Evolutionary conservation across 1,284 basidiomycete species (phyloP).

Genomic region (Boletus hoseneyae): DNA sequence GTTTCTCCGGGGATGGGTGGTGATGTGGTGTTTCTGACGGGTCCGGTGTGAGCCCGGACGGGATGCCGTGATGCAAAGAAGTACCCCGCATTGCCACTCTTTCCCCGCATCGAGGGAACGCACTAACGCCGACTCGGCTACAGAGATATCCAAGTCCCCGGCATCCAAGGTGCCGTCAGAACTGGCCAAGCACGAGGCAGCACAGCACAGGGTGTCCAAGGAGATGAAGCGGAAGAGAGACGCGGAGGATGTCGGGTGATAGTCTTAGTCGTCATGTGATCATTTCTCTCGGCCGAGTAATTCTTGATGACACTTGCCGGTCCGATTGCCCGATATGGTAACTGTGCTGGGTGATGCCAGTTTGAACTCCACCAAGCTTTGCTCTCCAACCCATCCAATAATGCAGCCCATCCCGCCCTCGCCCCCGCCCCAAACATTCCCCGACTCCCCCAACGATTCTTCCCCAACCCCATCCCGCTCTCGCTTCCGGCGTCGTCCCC

Average conservation of each 20-base stretch:
- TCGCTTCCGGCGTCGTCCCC: conserved; percentile 24
- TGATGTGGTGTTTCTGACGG: no score
- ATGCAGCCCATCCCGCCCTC: no score
- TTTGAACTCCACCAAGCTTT: no score
- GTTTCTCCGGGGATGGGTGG: neutral
- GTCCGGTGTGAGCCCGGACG: neutral
- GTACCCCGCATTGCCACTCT: conserved; percentile 13
- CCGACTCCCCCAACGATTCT: neutral
- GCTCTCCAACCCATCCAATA: no score
- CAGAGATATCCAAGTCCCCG: conserved; percentile 90
- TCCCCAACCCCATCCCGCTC: conserved; percentile 9
- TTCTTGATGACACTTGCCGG: conserved; percentile 14
- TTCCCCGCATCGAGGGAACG: conserved; percentile 19
- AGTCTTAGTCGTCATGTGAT: no score
- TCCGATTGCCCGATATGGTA: conserved; percentile 20
- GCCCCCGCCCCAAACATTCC: conserved; percentile 5
- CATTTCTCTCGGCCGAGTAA: neutral
- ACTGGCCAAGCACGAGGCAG: conserved; percentile 85
- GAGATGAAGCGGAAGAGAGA: conserved; percentile 92
- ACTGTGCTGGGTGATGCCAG: neutral
- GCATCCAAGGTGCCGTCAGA: conserved; percentile 87
- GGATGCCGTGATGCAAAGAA: neutral
- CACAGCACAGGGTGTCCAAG: conserved; percentile 81
- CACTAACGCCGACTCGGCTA: conserved; percentile 14
- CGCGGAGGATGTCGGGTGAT: conserved; percentile 63